phyloP scores from a whole-genome alignment of 345 rosid genomes.

The Salix caprea region DNA sequence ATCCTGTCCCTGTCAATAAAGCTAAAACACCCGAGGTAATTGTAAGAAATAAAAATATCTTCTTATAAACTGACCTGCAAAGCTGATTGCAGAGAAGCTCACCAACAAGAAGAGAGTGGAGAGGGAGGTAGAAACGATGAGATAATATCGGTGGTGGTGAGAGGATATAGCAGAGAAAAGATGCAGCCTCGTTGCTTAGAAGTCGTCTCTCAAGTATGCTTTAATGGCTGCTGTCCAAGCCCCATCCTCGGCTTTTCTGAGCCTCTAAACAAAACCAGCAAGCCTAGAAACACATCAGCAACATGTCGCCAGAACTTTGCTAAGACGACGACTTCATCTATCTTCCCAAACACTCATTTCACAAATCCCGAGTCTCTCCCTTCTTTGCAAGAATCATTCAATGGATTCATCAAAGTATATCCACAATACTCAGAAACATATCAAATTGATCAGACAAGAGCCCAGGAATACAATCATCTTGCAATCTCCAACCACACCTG shows the following conservation, averaged over 20 bases:
- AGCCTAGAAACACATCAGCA: conserved; percentile 46
- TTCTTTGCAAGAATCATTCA: conserved; percentile 52
- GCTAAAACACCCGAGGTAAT: background rate
- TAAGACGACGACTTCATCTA: conserved; percentile 48
- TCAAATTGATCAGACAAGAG: conserved; percentile 59
- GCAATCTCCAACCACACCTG: conserved; percentile 58
- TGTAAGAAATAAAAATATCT: background rate
- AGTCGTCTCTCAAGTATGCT: conserved; percentile 45
- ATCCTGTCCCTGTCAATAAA: conserved; percentile 4
- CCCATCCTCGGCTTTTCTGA: conserved; percentile 31
- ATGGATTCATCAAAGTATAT: conserved; percentile 59
- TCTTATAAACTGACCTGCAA: background rate
- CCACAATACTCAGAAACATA: conserved; percentile 53
- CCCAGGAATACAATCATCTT: conserved; percentile 65
- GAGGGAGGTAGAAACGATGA: conserved; percentile 4
- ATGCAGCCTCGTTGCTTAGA: conserved; percentile 42
- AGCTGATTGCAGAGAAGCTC: background rate
- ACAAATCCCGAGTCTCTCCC: conserved; percentile 82
- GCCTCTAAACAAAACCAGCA: conserved; percentile 30
- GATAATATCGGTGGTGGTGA: background rate
- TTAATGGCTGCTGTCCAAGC: conserved; percentile 62
- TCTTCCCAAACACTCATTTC: conserved; percentile 70
- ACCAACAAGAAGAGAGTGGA: background rate
- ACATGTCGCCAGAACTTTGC: conserved; percentile 62
- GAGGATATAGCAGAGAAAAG: conserved; percentile 1